Conservation (phyloP, 495 filamentous ascomycete species). For the Hypoxylon crocopeplum region DNA sequence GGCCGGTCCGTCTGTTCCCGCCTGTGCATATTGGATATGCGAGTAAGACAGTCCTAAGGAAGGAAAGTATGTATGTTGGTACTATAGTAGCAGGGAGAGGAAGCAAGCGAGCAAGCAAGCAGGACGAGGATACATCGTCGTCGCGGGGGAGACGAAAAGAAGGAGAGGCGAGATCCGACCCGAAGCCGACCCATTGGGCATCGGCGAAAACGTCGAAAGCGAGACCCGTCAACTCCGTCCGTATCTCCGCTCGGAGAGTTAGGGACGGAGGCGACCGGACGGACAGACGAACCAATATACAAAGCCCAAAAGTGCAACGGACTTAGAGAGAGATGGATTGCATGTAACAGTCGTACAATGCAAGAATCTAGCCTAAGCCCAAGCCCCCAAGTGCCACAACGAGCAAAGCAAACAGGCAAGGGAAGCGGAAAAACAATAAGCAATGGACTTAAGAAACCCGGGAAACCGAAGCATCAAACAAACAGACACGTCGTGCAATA, state of each 20-base stretch:
- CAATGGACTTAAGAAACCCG: too few species aligned
- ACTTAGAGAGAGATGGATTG: neutral
- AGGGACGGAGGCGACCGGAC: conserved; percentile 2
- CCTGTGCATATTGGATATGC: too few species aligned
- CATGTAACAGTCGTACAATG: conserved; percentile 9
- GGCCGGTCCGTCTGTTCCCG: too few species aligned
- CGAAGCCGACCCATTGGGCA: conserved; percentile 4
- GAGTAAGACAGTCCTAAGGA: too few species aligned
- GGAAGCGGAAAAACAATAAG: neutral
- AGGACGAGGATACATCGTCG: neutral
- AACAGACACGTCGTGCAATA: neutral
- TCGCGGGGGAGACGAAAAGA: neutral
- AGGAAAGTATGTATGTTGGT: too few species aligned
- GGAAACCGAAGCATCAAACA: neutral
- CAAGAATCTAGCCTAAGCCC: too few species aligned
- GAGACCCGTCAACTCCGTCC: conserved; percentile 15
- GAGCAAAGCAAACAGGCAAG: too few species aligned
- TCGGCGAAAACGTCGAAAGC: too few species aligned
- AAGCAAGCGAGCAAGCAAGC: neutral
- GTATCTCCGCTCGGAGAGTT: conserved; percentile 22
- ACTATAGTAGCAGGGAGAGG: too few species aligned
- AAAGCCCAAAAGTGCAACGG: too few species aligned
- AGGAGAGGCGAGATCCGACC: conserved; percentile 6
- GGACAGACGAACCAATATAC: too few species aligned
- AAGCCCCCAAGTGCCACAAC: too few species aligned